Evolutionary conservation across 2,329 filamentous ascomycete genomes (phyloP).

Genomic region (Mycogone perniciosa): DNA sequence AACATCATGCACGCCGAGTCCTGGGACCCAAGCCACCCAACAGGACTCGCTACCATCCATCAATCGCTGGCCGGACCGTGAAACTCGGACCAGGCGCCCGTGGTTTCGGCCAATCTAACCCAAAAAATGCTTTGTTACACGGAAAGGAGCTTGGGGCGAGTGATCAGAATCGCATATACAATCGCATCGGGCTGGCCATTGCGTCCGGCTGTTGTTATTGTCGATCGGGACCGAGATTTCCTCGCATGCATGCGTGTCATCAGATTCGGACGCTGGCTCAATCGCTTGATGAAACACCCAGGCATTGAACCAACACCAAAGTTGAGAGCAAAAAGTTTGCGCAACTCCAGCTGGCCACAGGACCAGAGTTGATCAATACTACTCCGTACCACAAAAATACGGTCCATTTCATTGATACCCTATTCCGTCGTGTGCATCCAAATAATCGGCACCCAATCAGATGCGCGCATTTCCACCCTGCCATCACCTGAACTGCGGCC

Average conservation of each 20-base stretch:
- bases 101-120: background rate
- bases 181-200: slow-evolving; percentile 6
- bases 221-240: slow-evolving; percentile 7
- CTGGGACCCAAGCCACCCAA: no score
- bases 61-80: background rate
- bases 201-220: slow-evolving; percentile 11
- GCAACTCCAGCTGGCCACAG: background rate
- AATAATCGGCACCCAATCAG: background rate
- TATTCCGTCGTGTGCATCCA: background rate
- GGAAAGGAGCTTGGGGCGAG: slow-evolving; percentile 7
- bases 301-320: background rate
- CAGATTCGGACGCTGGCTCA: background rate
- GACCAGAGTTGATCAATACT: background rate
- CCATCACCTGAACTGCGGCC: no score
- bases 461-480: background rate
- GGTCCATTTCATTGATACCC: background rate
- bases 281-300: background rate
- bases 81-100: background rate
- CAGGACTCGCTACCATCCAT: no score
- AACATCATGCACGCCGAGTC: no score
- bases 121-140: background rate
- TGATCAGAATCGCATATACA: slow-evolving; percentile 7
- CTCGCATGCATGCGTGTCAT: background rate
- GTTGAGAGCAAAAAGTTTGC: background rate
- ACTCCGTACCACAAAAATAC: background rate